Base-by-base conservation (phyloP, 306 rosid species). In the Pueraria montana region DNA sequence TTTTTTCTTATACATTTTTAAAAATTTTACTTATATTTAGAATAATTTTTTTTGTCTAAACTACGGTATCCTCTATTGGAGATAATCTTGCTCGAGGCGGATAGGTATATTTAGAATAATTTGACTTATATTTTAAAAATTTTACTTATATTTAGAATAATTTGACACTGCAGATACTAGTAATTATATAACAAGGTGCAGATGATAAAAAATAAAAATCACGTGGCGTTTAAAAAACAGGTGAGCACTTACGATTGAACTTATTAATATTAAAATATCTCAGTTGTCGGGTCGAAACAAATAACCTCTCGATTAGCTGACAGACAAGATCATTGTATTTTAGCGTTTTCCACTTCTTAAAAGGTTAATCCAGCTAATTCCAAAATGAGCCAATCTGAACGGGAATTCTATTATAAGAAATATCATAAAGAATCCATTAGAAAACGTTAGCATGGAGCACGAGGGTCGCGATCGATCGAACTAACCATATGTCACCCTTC, bases 401-500 rank as follows among this genome's bases (percentile, higher is more conserved):
- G 18, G 21, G 2, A 24, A 76, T 50, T 11, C 52, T 20, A 34
- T 20, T 3, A 23, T 21, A 48, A 75, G 70, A 85, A 43, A 72
- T 63, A 38, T 59, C 42, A 36, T 9, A 48, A 48, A 27, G 23
- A 70, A 21, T 59, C 18, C 52, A 68, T 11, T 34, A 52, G 71
- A 66, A 83, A 45, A 8, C 55, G 70, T 38, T 70, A 76, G 79
- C 55, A 43, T 11, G 38, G 42, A 23, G 36, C 68, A 27, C 4
- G 68, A 27, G 42, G 26, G 68, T 62, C 16, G 2, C 66, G 8
- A 61, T 12, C 3, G 18, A 69, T 36, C 72, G 27, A 80, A 64
- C 83, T 24, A 79, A 55, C 26, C 16, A 18, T 6, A 27, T 7
- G 53, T 20, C 80, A 52, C 74, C 73, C 26, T 23, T 76, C 74